phyloP scores from a whole-genome alignment of 2,329 filamentous ascomycete species.

The Verticillium zaregamsianum region DNA sequence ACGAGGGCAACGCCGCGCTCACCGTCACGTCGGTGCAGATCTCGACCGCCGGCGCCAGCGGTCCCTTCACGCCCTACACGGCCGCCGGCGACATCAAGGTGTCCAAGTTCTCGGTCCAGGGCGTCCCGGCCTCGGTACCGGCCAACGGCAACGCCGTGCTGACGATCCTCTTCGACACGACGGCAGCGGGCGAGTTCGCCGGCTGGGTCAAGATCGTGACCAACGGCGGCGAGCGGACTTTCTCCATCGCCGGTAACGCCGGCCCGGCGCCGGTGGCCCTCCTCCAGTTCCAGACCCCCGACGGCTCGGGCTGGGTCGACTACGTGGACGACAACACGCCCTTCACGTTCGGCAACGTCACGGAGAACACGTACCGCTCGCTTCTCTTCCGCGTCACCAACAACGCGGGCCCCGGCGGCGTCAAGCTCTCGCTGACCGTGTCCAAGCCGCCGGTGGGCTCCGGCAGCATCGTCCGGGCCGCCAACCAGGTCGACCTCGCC shows the following conservation, averaged over 20 bases:
- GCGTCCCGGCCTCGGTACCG: slow-evolving; percentile 38
- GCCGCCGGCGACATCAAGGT: slow-evolving; percentile 27
- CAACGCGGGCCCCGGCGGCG: slow-evolving; percentile 42
- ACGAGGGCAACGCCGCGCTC: slow-evolving; percentile 41
- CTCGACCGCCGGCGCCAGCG: slow-evolving; percentile 35
- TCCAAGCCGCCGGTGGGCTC: slow-evolving; percentile 57
- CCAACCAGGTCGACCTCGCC: slow-evolving; percentile 51
- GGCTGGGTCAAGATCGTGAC: slow-evolving; percentile 43
- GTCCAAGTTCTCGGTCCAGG: slow-evolving; percentile 43
- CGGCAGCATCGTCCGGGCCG: slow-evolving; percentile 44
- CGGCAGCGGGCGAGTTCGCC: slow-evolving; percentile 39
- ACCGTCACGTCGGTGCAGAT: slow-evolving; percentile 38
- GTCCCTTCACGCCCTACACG: slow-evolving; percentile 35
- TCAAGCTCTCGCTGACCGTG: slow-evolving; percentile 45
- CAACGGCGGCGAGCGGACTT: slow-evolving; percentile 40
- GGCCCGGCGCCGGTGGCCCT: slow-evolving; percentile 43
- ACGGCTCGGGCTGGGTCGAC: slow-evolving; percentile 44
- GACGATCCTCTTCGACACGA: slow-evolving; percentile 41
- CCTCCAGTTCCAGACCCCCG: slow-evolving; percentile 48
- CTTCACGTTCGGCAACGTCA: slow-evolving; percentile 52
- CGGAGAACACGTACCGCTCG: slow-evolving; percentile 40
- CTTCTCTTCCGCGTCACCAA: slow-evolving; percentile 51
- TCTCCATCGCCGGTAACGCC: slow-evolving; percentile 44
- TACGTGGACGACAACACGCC: slow-evolving; percentile 32
- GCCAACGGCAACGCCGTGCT: slow-evolving; percentile 34